A percentile compares a stretch with the other conserved stretches of the same genome.
Conservation (phyloP, 2,329 filamentous ascomycete genomes). For the Aspergillus sp. region DNA sequence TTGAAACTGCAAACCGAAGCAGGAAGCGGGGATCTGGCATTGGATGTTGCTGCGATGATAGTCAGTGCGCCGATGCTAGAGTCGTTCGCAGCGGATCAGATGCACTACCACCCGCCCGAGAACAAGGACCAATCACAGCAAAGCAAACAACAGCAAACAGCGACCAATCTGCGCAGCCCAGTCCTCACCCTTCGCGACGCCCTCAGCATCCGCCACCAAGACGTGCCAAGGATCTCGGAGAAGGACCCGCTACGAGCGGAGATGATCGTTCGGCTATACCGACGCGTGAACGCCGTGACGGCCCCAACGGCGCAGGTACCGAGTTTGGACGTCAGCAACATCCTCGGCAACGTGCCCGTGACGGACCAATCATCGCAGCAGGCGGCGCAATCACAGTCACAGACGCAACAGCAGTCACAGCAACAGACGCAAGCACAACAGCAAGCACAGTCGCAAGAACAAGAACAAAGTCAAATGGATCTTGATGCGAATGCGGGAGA, state of each 20-base stretch:
- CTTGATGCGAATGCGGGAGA: conserved; percentile 13
- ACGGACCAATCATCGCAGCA: background rate
- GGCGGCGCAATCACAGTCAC: too few relatives aligned
- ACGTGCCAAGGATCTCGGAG: conserved; percentile 35
- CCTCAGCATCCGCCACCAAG: conserved; percentile 32
- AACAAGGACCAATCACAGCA: conserved; percentile 18
- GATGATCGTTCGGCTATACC: conserved; percentile 39
- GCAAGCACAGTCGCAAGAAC: too few relatives aligned
- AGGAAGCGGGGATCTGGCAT: conserved; percentile 34
- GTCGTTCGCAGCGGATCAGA: conserved; percentile 34
- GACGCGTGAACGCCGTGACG: conserved; percentile 37
- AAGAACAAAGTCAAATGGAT: conserved; percentile 25
- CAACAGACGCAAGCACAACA: too few relatives aligned
- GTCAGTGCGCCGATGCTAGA: conserved; percentile 37
- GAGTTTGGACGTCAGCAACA: conserved; percentile 37
- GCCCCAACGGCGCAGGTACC: conserved; percentile 32
- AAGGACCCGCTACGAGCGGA: conserved; percentile 40
- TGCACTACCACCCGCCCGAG: conserved; percentile 24
- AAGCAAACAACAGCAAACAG: background rate
- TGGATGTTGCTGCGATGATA: conserved; percentile 39
- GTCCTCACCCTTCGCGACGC: conserved; percentile 38
- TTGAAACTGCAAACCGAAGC: conserved; percentile 36
- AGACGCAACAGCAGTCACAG: too few relatives aligned
- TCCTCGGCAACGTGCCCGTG: conserved; percentile 37
- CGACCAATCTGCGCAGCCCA: conserved; percentile 19